Evolutionary conservation across 129 eudicot genomes (phyloP).

Genomic region (Lonicera japonica): DNA sequence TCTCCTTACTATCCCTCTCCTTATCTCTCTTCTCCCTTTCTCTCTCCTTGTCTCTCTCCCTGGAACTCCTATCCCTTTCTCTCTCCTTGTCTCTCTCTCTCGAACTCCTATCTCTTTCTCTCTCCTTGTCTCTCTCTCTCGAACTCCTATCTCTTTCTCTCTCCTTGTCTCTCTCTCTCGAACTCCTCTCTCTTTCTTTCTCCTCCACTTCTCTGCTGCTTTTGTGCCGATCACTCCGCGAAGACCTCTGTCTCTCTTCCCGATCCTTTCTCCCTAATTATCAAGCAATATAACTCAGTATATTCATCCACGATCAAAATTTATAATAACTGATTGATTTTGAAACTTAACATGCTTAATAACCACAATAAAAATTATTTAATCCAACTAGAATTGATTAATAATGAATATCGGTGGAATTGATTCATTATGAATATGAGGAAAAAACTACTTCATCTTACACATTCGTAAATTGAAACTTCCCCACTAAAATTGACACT

Average conservation of each 20-base stretch:
- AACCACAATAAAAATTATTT: too few species aligned
- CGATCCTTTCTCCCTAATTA: slow-evolving; percentile 13
- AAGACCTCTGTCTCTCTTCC: slow-evolving; percentile 30
- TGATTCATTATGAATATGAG: too few species aligned
- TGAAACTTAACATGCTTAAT: too few species aligned
- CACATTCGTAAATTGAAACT: too few species aligned
- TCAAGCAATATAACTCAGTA: too few species aligned
- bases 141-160: background rate
- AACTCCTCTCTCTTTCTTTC: slow-evolving; percentile 21
- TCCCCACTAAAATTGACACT: too few species aligned
- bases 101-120: background rate
- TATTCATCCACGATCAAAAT: too few species aligned
- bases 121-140: background rate
- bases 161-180: slow-evolving; percentile 6
- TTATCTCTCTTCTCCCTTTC: slow-evolving; percentile 17
- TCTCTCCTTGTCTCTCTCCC: slow-evolving; percentile 15
- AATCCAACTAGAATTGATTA: too few species aligned
- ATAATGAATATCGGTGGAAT: too few species aligned
- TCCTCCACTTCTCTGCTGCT: slow-evolving; percentile 17
- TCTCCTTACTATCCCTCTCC: slow-evolving; percentile 15
- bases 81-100: background rate
- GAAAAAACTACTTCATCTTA: too few species aligned
- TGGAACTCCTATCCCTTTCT: background rate
- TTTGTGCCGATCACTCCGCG: slow-evolving; percentile 25
- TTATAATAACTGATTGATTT: too few species aligned